Evolutionary conservation across 2,329 filamentous ascomycete genomes (phyloP).

Genomic region (Dothideomycetes sp.): DNA sequence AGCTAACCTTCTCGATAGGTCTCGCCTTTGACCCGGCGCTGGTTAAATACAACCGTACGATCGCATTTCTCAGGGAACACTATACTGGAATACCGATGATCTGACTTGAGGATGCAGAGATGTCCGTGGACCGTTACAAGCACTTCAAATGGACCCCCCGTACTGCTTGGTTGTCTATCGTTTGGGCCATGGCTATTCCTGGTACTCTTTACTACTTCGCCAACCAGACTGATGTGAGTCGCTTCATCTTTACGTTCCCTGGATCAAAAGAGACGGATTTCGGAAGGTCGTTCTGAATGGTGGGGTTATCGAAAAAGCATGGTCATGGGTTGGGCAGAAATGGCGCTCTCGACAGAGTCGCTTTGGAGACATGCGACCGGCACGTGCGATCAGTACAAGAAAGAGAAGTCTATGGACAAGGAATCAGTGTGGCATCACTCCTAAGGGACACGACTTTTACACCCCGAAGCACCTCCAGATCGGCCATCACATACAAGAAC

Average conservation of each 20-base stretch:
- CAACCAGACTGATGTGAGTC: conserved; percentile 77
- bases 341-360: too few species aligned
- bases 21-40: conserved; percentile 47
- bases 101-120: conserved; percentile 47
- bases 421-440: too few species aligned
- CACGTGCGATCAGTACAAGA: too few species aligned
- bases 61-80: conserved; percentile 27
- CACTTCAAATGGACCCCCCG: conserved; percentile 90
- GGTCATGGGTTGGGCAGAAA: too few species aligned
- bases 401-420: too few species aligned
- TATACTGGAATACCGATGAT: conserved; percentile 6
- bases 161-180: conserved; percentile 70
- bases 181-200: conserved; percentile 68
- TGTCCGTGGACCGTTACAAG: conserved; percentile 77
- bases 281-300: too few species aligned
- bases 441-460: too few species aligned
- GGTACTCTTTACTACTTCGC: conserved; percentile 59
- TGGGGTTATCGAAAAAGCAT: too few species aligned
- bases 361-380: too few species aligned
- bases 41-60: conserved; percentile 45
- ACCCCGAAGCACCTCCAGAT: too few species aligned
- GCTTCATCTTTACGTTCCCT: neutral
- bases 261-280: too few species aligned
- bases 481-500: too few species aligned
- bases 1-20: conserved; percentile 27